phyloP scores from a whole-genome alignment of 306 rosid genomes.

The Alnus glutinosa region DNA sequence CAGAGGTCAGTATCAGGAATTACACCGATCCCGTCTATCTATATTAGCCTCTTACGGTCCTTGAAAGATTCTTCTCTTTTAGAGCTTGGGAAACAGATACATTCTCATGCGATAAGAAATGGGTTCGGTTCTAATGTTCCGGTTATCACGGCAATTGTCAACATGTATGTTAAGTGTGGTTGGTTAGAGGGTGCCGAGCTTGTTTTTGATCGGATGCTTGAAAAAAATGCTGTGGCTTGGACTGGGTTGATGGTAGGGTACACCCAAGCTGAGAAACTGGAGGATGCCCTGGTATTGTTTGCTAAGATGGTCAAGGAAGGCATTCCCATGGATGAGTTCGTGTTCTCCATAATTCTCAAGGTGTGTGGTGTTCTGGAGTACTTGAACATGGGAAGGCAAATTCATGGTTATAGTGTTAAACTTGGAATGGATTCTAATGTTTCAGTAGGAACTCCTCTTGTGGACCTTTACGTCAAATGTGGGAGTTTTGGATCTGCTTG shows the following conservation, averaged over 20 bases:
- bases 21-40: slow-evolving; percentile 41
- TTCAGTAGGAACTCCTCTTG: slow-evolving; percentile 68
- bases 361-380: slow-evolving; percentile 54
- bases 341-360: slow-evolving; percentile 56
- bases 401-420: slow-evolving; percentile 52
- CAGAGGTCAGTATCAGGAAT: slow-evolving; percentile 35
- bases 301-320: slow-evolving; percentile 46
- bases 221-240: slow-evolving; percentile 54
- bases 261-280: slow-evolving; percentile 40
- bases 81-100: slow-evolving; percentile 50
- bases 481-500: slow-evolving; percentile 46
- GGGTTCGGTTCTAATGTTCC: slow-evolving; percentile 38
- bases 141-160: slow-evolving; percentile 39
- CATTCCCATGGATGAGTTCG: slow-evolving; percentile 53
- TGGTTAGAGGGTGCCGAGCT: slow-evolving; percentile 53
- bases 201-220: slow-evolving; percentile 42
- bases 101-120: slow-evolving; percentile 46
- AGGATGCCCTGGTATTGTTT: slow-evolving; percentile 43
- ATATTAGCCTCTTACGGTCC: slow-evolving; percentile 39
- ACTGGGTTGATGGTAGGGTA: slow-evolving; percentile 66
- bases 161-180: slow-evolving; percentile 65
- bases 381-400: slow-evolving; percentile 43
- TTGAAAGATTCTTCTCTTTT: slow-evolving; percentile 35
- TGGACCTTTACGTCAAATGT: slow-evolving; percentile 63
- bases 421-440: slow-evolving; percentile 58